Percentiles rank a stretch among this genome's conserved stretches.
These are phyloP conservation scores for Tilletiaria anomala DNA, from an alignment of 1,284 basidiomycete species.

Conservation along the genomic window DNA sequence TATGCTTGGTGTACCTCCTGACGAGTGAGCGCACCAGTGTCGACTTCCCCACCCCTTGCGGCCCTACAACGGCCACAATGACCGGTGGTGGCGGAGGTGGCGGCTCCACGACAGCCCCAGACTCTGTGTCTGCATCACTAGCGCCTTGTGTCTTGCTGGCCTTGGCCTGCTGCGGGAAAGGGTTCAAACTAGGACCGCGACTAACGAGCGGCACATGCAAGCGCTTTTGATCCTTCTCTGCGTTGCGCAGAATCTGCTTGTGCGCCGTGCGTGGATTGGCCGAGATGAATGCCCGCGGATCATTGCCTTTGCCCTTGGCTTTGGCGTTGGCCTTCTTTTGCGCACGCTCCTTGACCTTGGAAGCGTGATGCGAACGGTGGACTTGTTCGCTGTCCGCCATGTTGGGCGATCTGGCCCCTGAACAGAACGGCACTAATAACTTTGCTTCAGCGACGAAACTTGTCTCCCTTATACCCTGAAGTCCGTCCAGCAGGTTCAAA, in stretches of 20 bases:
- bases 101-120: too few relatives aligned
- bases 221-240: constrained; percentile 81
- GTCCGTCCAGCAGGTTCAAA: too few relatives aligned
- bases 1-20: constrained; percentile 85
- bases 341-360: background rate
- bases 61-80: constrained; percentile 90
- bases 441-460: too few relatives aligned
- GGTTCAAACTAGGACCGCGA: constrained; percentile 48
- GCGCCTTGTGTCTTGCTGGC: constrained; percentile 8
- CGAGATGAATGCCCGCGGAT: constrained; percentile 63
- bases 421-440: too few relatives aligned
- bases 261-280: constrained; percentile 44
- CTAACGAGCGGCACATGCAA: constrained; percentile 92
- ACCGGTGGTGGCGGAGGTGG: constrained; percentile 62
- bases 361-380: background rate
- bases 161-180: background rate
- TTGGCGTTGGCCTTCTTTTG: constrained; percentile 1
- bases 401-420: too few relatives aligned
- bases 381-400: background rate
- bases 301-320: constrained; percentile 1
- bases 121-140: constrained; percentile 54
- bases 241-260: constrained; percentile 72
- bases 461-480: too few relatives aligned
- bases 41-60: constrained; percentile 88
- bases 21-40: constrained; percentile 86